Base-by-base conservation (phyloP, 2,329 filamentous ascomycete genomes). In the Pseudogymnoascus sp. region DNA sequence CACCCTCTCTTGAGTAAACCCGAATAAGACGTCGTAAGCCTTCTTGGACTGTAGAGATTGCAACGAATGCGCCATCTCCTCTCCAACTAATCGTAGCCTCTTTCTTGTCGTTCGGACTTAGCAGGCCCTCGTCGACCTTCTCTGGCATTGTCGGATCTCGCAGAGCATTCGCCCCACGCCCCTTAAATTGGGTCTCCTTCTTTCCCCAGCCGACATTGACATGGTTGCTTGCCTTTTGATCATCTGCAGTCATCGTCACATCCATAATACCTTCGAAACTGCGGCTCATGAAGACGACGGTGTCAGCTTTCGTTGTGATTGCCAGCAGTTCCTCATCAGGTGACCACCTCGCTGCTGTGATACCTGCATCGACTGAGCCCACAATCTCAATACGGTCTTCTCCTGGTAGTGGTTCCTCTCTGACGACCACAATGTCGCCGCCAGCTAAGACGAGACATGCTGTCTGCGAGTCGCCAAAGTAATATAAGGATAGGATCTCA, bases 151-250 rank as follows among this genome's bases (percentile, higher is more conserved):
- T 99, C 15, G 95, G 95, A 75, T 99, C 95, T 62, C 91, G 85
- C 67, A 97, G 79, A 19, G 92, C 92, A 77, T 86, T 87, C 64
- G 93, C 93, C 66, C 93, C 86, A 71, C 90, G 91, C 61, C 95
- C 95, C 72, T 97, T 90, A 75, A 99, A 99, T 74, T 99, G 95
- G 0, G 95, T 99, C 77, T 99, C 95, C 73, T 90, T 91, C 79
- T 97, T 97, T 65, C 95, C 95, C 95, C 95, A 99, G 60, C 95
- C 95, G 21, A 99, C 93, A 19, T 92, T 96, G 64, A 97, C 95
- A 78, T 97, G 93, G 74, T 88, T 95, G 26, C 89, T 97, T n/a
- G 86, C 85, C 69, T 89, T 89, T 67, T 96, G 83, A 75, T 96
- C 93, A 50, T 93, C 90, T 0, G 80, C 74, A 0, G 83, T 85